These are phyloP conservation scores for Cydonia oblonga DNA, from an alignment of 331 rosid species.

Conservation along the genomic window DNA sequence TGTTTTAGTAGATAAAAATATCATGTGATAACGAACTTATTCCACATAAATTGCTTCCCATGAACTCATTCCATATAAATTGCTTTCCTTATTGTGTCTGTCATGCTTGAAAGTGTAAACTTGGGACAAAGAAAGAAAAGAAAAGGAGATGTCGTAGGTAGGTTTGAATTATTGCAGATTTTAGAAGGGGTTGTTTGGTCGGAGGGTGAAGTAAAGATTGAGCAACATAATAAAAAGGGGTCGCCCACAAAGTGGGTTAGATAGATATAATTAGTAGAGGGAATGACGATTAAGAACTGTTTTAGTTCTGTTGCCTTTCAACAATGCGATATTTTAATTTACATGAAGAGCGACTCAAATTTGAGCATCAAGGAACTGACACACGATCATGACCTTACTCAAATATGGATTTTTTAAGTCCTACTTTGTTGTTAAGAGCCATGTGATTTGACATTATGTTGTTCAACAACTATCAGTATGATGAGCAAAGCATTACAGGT, in stretches of 20 bases:
- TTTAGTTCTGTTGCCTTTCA: not conserved
- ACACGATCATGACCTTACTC: rapidly evolving
- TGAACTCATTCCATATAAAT: too few species aligned
- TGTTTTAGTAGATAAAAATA: too few species aligned
- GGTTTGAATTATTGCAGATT: constrained; percentile 21
- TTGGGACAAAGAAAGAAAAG: not conserved
- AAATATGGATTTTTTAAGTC: not conserved
- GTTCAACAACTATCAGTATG: not conserved
- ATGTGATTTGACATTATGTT: not conserved
- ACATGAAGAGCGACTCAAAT: rapidly evolving
- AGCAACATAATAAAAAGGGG: constrained; percentile 28
- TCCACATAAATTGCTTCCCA: too few species aligned
- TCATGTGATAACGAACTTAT: not conserved
- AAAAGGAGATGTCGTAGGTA: not conserved
- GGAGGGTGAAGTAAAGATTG: constrained; percentile 31
- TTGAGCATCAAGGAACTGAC: too few species aligned
- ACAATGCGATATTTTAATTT: too few species aligned
- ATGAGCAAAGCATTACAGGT: not conserved
- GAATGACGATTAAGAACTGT: not conserved
- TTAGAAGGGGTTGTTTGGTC: constrained; percentile 19
- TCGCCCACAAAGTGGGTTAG: not conserved
- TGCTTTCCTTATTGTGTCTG: not conserved
- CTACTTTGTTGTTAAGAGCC: not conserved
- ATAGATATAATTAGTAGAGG: not conserved
- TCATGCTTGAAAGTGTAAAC: not conserved